phyloP scores from a whole-genome alignment of 768 basidiomycete species.

The Imleria badia region DNA sequence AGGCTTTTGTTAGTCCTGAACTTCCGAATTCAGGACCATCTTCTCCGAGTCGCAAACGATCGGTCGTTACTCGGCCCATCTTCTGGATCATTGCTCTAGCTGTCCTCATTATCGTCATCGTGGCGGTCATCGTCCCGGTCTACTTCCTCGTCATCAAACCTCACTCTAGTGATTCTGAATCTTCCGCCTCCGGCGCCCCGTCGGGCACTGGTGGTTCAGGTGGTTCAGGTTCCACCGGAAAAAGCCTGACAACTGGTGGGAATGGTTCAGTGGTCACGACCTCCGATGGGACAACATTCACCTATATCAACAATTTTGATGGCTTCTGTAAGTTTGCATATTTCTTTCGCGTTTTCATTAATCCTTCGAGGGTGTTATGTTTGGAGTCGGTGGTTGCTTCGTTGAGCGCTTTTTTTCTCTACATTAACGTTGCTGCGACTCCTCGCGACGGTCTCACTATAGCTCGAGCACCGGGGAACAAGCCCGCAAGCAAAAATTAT shows the following conservation, averaged over 20 bases:
- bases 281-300: conserved; percentile 70
- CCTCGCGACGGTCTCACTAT: background rate
- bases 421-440: too few species aligned
- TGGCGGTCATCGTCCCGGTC: conserved; percentile 44
- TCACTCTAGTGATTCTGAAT: conserved; percentile 1
- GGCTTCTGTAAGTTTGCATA: conserved; percentile 57
- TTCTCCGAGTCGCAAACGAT: conserved; percentile 12
- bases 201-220: background rate
- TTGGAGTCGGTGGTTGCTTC: background rate
- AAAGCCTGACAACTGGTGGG: conserved; percentile 44
- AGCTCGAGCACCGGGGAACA: background rate
- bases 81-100: conserved; percentile 32
- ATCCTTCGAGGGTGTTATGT: background rate
- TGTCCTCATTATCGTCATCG: conserved; percentile 31
- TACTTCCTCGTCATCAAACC: conserved; percentile 32
- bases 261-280: conserved; percentile 66
- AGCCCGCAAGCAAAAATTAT: too few species aligned
- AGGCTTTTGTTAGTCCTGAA: conserved; percentile 1
- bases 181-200: background rate
- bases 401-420: background rate
- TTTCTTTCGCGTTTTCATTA: background rate
- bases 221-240: conserved; percentile 4
- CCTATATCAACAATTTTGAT: conserved; percentile 75
- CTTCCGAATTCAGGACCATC: background rate
- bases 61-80: conserved; percentile 19